Base-by-base conservation (phyloP, 2,329 filamentous ascomycete species). In the Fusarium albidum region DNA sequence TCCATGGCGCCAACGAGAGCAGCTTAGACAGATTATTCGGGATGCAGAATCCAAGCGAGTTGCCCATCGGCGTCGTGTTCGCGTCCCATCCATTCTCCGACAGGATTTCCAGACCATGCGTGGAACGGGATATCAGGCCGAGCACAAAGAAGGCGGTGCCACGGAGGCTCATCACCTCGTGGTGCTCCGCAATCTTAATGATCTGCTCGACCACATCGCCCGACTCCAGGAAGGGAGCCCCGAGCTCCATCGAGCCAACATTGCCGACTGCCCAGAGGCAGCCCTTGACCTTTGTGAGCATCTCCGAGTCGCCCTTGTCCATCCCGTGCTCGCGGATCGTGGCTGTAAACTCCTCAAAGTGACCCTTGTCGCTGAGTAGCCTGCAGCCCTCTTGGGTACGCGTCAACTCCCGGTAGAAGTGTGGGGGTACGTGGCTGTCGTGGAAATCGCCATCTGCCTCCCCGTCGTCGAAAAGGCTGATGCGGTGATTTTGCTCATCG, bases 231-330 rank as follows among this genome's bases (percentile, higher is more conserved):
- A 99, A 99, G 0, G 92, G 92, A 1, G 94, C 94, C 2, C 95
- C 95, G 2, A 97, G 85, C 67, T 98, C 94, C 93, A 99, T 98
- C 1, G 93, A 97, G 0, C 95, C 95, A 31, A 99, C 94, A 65
- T 99, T 99, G 18, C 95, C 95, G 1, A 99, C 92, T 0, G 95
- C 95, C 95, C 95, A 99, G 40, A 99, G 80, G 70, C 92, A 97
- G 8, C 93, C 95, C 73, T 99, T 99, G 61, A 98, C 92, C 71
- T 97, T 98, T 52, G 92, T 86, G 37, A 98, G 87, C 18, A 89
- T 83, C 72, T 99, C 95, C 1, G 83, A 71, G 66, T 99, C 95
- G 61, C 96, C 89, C 34, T 88, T 87, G 64, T 95, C 89, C 79
- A 93, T 88, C 29, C 89, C 90, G 65, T 92, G 89, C 58, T 98